phyloP scores from a whole-genome alignment of 148 eudicot species.

The Linanthus parryae region DNA sequence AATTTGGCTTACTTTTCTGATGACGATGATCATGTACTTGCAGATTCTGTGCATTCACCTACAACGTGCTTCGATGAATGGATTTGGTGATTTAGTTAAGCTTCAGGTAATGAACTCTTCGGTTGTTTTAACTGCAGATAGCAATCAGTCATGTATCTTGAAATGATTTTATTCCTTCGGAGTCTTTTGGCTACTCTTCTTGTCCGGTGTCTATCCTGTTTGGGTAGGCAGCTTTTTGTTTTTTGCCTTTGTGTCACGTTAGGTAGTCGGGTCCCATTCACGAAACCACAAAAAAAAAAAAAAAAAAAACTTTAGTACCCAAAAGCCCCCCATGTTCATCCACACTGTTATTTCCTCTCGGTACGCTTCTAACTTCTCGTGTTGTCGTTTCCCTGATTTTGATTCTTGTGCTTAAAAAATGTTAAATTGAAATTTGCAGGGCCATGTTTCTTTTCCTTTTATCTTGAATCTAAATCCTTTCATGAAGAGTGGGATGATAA shows the following conservation, averaged over 20 bases:
- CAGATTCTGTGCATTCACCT: slow-evolving; percentile 89
- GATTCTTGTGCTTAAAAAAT: background rate
- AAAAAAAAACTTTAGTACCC: too few species aligned
- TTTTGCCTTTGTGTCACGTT: too few species aligned
- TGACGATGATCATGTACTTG: slow-evolving; percentile 8
- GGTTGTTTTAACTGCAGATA: background rate
- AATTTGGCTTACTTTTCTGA: too few species aligned
- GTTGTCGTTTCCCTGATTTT: slow-evolving; percentile 1
- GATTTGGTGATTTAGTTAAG: slow-evolving; percentile 65
- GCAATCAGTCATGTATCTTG: too few species aligned
- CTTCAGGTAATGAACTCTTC: slow-evolving; percentile 43
- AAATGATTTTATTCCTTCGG: too few species aligned
- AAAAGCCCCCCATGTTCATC: too few species aligned
- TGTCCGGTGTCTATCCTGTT: background rate
- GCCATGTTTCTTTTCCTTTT: slow-evolving; percentile 65
- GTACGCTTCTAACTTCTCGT: too few species aligned
- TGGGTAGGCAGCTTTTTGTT: background rate
- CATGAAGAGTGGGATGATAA: slow-evolving; percentile 39
- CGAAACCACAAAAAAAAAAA: too few species aligned
- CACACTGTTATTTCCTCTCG: too few species aligned
- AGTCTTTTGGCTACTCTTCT: background rate
- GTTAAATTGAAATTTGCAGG: slow-evolving; percentile 34
- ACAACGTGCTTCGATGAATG: slow-evolving; percentile 68
- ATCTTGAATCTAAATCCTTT: slow-evolving; percentile 53
- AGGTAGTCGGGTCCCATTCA: too few species aligned